Evolutionary conservation across 1,139 yeast genomes (phyloP).

Genomic region (Komagataea norvegica): DNA sequence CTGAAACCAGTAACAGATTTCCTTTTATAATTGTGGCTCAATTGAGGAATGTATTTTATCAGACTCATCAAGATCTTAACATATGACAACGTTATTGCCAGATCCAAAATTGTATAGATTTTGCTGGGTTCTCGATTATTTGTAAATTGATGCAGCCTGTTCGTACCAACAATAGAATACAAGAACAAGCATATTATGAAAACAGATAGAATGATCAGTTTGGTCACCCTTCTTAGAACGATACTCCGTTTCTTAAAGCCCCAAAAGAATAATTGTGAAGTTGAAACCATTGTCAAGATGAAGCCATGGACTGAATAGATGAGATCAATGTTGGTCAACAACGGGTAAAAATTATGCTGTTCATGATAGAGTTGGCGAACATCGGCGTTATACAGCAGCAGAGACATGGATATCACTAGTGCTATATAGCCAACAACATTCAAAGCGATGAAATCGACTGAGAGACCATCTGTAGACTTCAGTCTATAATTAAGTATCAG

Average conservation of each 20-base stretch:
- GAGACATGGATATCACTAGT: constrained; percentile 34
- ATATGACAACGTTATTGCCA: constrained; percentile 42
- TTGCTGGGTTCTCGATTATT: constrained; percentile 1
- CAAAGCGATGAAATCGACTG: constrained; percentile 39
- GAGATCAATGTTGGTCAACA: constrained; percentile 38
- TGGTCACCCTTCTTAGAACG: constrained; percentile 15
- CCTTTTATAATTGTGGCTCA: constrained; percentile 47
- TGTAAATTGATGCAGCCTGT: constrained; percentile 7
- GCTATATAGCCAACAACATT: constrained; percentile 42
- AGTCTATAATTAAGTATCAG: constrained; percentile 34
- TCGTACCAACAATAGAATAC: constrained; percentile 15
- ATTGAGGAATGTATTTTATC: constrained; percentile 60
- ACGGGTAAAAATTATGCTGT: constrained; percentile 32
- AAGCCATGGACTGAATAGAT: constrained; percentile 42
- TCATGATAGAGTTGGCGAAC: constrained; percentile 29
- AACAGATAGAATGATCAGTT: constrained; percentile 14
- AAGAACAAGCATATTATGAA: constrained; percentile 4
- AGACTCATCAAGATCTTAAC: constrained; percentile 52
- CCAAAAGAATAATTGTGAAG: constrained; percentile 33
- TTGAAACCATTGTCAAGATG: constrained; percentile 32
- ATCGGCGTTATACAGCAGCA: constrained; percentile 31
- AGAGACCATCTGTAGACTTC: constrained; percentile 40
- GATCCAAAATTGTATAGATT: constrained; percentile 27
- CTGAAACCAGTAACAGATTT: constrained; percentile 57
- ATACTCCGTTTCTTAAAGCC: constrained; percentile 23